Base-by-base conservation (phyloP, 2,329 filamentous ascomycete genomes). In the Coniella lustricola region DNA sequence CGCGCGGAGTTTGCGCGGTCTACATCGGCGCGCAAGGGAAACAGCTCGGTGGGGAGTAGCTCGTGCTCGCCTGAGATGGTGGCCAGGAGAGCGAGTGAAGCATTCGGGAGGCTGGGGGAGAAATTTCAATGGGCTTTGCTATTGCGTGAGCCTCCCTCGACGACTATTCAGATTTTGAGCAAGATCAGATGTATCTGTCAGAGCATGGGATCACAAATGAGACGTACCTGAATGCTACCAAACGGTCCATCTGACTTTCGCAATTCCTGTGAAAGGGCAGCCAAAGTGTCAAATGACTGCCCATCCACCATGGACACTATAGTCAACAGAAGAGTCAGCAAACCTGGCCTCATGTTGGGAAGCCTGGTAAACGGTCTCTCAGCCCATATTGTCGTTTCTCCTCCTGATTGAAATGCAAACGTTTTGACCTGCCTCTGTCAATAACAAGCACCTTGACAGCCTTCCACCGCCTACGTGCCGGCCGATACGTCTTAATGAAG, bases 251-350 rank as follows among this genome's bases (percentile, higher is more conserved):
- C 82, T 20, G 57, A 86, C 87, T 48, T 82, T 73, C 51, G 88
- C 74, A 21, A 70, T 71, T 48, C 84, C 71, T 7, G 13, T 12
- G 84, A 83, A 53, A 88, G 78, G 42, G 77, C 74, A 61, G 88
- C 84, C 8, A 89, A 71, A 61, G 88, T 88, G 65, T 89, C 85
- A 57, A 87, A 88, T 2, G 88, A 70, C 48, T 87, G 83, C 1
- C 83, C 84, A 59, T 89, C 85, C 7, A 89, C 83, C 85, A 89
- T 89, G 1, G 84, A 88, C 3, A 89, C 79, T 63, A 22, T 14
- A 1, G 7, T 9, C 37, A 17, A 33, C 4, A 14, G 9, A 8
- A 9, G 4, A 3, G 25, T n/a, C 9, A 12, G 2, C 7, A n/a
- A n/a, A n/a, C n/a, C n/a, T n/a, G n/a, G n/a, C n/a, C n/a, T n/a